A percentile compares a stretch with the other conserved stretches of the same genome.
Conservation (phyloP, 192 early-diverging fungal species). For the Thamnidium elegans region DNA sequence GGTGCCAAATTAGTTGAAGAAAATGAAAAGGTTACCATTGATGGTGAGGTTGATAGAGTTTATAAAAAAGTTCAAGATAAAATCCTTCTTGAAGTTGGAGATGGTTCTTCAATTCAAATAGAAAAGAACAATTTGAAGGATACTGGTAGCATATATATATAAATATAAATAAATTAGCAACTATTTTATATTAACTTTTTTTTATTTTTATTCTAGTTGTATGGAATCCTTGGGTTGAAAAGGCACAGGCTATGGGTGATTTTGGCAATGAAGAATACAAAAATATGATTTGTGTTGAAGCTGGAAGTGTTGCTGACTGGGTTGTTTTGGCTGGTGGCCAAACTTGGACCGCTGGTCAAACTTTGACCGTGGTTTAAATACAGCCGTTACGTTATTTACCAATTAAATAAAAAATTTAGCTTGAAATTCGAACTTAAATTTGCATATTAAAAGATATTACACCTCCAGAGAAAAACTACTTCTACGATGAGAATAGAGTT, state of each 20-base stretch:
- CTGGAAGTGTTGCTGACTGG: conserved; percentile 65
- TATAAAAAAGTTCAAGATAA: conserved; percentile 64
- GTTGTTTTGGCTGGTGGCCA: conserved; percentile 65
- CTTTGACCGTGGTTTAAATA: conserved; percentile 17
- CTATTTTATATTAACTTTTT: no score
- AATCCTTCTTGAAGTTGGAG: conserved; percentile 30
- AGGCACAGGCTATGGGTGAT: conserved; percentile 85
- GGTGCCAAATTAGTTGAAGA: conserved; percentile 41
- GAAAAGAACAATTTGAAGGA: conserved; percentile 33
- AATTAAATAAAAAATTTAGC: no score
- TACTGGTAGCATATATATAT: conserved; percentile 28
- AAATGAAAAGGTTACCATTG: conserved; percentile 56
- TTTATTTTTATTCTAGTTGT: conserved; percentile 59
- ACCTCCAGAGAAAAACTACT: no score
- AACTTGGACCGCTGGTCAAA: conserved; percentile 72
- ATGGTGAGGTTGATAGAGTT: conserved; percentile 80
- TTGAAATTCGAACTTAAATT: no score
- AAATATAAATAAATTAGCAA: neutral
- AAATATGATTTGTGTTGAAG: conserved; percentile 90
- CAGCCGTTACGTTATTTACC: no score
- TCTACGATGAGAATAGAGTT: no score
- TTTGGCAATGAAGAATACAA: conserved; percentile 86
- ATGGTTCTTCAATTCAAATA: conserved; percentile 24
- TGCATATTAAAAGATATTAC: no score
- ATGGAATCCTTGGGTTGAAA: conserved; percentile 97